Percentiles rank a stretch among this genome's conserved stretches.
Conservation (phyloP, 148 eudicot genomes). For the Chenopodium formosanum region DNA sequence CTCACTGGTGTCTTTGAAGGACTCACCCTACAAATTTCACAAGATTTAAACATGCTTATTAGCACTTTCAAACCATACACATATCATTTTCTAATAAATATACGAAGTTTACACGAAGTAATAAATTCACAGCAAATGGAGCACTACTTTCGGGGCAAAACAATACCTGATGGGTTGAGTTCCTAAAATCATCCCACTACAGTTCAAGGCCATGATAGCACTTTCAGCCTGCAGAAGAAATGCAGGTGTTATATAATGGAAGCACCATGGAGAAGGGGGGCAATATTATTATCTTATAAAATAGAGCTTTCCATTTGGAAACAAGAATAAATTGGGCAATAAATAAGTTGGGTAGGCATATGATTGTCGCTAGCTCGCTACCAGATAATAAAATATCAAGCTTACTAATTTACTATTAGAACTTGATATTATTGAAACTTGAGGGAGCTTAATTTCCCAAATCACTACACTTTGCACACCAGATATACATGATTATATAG, state of each 20-base stretch:
- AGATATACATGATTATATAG: not conserved
- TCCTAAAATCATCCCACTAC: slow-evolving; percentile 80
- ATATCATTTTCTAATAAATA: not conserved
- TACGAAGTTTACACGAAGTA: too few relatives aligned
- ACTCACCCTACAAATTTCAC: slow-evolving; percentile 63
- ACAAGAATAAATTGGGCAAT: not conserved
- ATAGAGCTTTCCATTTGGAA: not conserved
- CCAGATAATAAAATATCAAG: not conserved
- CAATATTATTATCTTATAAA: not conserved
- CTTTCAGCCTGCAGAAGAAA: slow-evolving; percentile 67
- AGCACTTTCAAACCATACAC: not conserved
- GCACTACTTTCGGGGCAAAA: slow-evolving; percentile 1
- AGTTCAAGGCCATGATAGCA: slow-evolving; percentile 77
- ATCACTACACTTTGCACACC: not conserved
- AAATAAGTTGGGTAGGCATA: not conserved
- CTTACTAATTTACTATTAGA: not conserved
- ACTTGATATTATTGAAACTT: not conserved
- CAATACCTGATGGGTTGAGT: slow-evolving; percentile 74
- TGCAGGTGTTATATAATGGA: not conserved
- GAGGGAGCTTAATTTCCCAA: not conserved
- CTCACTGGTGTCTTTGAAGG: slow-evolving; percentile 99
- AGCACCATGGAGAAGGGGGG: not conserved
- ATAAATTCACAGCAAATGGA: not conserved
- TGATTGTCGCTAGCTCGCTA: not conserved
- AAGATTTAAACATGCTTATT: not conserved